A percentile compares a stretch with the other conserved stretches of the same genome.
These are phyloP conservation scores for Articulospora tetracladia DNA, from an alignment of 495 filamentous ascomycete species.

Conservation along the genomic window DNA sequence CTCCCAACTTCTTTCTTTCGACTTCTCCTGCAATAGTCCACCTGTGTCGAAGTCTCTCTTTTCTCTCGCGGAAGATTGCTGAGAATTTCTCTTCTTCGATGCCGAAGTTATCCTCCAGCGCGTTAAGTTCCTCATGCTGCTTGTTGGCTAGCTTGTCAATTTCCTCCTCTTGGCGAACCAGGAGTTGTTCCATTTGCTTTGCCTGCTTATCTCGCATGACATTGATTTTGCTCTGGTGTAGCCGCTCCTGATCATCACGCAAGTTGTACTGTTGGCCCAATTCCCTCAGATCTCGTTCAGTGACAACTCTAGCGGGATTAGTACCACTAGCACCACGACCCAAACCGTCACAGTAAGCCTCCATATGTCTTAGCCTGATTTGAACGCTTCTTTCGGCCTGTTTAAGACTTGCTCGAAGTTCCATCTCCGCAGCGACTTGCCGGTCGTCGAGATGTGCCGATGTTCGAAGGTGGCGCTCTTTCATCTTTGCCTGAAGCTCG, in stretches of 20 bases:
- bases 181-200: constrained; percentile 61
- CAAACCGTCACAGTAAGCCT: constrained; percentile 65
- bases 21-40: constrained; percentile 67
- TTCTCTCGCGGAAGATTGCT: constrained; percentile 45
- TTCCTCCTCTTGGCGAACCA: constrained; percentile 62
- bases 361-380: constrained; percentile 75
- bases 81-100: constrained; percentile 49
- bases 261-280: constrained; percentile 67
- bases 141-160: constrained; percentile 49
- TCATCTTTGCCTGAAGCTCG: constrained; percentile 42
- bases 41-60: constrained; percentile 43
- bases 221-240: constrained; percentile 72
- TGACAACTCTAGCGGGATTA: constrained; percentile 46
- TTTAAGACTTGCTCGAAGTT: constrained; percentile 43
- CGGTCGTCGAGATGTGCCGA: constrained; percentile 65
- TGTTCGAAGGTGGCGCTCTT: constrained; percentile 44
- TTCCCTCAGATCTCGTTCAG: constrained; percentile 54
- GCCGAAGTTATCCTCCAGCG: constrained; percentile 52
- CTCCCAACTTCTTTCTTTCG: constrained; percentile 55
- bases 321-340: constrained; percentile 35
- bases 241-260: constrained; percentile 64
- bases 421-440: constrained; percentile 69
- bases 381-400: constrained; percentile 55
- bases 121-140: constrained; percentile 45
- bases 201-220: constrained; percentile 76